Conservation (phyloP, 495 filamentous ascomycete species). For the Penicillium turbatum region DNA sequence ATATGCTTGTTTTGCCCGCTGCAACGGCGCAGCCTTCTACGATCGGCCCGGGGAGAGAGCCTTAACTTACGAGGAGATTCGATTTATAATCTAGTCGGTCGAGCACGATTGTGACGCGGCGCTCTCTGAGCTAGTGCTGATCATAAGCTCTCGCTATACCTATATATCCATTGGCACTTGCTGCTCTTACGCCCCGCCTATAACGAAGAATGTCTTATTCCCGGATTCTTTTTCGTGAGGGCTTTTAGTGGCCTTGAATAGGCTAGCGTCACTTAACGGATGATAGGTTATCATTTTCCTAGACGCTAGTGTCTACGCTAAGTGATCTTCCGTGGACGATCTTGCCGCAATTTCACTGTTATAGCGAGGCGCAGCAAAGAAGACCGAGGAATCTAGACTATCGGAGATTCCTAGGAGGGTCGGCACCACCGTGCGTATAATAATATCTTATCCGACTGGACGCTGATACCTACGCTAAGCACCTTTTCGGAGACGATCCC, state of each 20-base stretch:
- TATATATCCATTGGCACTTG: not conserved
- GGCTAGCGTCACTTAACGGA: not conserved
- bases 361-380: constrained; percentile 3
- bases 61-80: not conserved
- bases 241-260: not conserved
- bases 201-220: not conserved
- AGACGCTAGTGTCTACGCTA: not conserved
- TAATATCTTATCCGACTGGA: too few species aligned
- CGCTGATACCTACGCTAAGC: too few species aligned
- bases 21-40: not conserved
- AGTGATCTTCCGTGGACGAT: not conserved
- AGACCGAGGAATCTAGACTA: constrained; percentile 1
- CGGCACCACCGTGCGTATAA: not conserved
- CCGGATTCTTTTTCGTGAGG: not conserved
- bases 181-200: not conserved
- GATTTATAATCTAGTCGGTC: not conserved
- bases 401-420: not conserved
- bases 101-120: not conserved
- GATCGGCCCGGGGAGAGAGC: not conserved
- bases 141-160: not conserved
- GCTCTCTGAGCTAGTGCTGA: not conserved
- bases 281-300: constrained; percentile 1
- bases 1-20: not conserved
- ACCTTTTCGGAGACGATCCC: too few species aligned
- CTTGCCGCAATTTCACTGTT: not conserved